Evolutionary conservation across 345 rosid genomes (phyloP).

Genomic region (Ceriops tagal): DNA sequence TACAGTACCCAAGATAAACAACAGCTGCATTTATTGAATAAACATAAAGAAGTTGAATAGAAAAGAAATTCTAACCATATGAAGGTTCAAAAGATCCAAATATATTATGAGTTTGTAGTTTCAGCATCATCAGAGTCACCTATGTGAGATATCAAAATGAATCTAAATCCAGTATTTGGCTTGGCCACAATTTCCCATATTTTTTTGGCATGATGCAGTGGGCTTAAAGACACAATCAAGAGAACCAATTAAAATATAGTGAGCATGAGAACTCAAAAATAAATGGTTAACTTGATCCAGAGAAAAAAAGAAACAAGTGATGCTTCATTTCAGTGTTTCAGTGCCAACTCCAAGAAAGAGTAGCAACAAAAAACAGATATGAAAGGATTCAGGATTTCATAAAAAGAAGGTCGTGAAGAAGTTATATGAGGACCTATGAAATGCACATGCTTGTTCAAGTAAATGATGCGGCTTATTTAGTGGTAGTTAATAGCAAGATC

Average conservation of each 20-base stretch:
- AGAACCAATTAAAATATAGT: neutral
- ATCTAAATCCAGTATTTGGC: neutral
- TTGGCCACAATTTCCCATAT: neutral
- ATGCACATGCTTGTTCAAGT: too few relatives aligned
- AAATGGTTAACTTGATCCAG: neutral
- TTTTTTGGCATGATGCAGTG: neutral
- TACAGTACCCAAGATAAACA: neutral
- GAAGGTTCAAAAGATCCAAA: neutral
- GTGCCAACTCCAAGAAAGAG: neutral
- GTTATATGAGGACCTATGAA: too few relatives aligned
- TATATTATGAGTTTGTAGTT: neutral
- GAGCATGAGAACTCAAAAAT: neutral
- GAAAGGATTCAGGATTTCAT: too few relatives aligned
- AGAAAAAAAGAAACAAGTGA: too few relatives aligned
- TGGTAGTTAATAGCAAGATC: too few relatives aligned
- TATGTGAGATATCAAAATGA: neutral
- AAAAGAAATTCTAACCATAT: neutral
- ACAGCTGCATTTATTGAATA: constrained; percentile 5
- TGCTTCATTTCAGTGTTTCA: neutral
- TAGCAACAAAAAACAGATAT: neutral
- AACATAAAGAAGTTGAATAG: neutral
- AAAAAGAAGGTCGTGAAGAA: too few relatives aligned
- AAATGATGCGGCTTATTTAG: too few relatives aligned
- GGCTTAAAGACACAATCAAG: neutral
- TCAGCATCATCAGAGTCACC: neutral